phyloP scores from a whole-genome alignment of 306 rosid genomes.

The Pyrus bretschneideri region DNA sequence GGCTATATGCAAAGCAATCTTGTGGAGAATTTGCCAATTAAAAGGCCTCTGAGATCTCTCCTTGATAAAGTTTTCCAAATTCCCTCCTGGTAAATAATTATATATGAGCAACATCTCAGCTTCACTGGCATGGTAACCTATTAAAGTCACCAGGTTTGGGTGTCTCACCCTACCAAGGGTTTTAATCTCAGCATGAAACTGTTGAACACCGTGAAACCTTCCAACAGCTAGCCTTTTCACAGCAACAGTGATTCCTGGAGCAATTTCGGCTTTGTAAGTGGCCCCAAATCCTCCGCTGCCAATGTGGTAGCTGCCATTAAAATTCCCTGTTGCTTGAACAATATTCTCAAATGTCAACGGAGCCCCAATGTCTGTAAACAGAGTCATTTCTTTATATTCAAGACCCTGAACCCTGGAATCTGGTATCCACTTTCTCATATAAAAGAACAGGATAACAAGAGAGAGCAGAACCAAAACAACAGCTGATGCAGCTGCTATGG shows the following conservation, averaged over 20 bases:
- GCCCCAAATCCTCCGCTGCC: slow-evolving; percentile 35
- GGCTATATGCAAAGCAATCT: slow-evolving; percentile 32
- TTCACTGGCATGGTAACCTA: slow-evolving; percentile 37
- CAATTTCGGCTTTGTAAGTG: slow-evolving; percentile 25
- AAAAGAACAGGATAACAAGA: slow-evolving; percentile 26
- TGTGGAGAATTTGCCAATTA: slow-evolving; percentile 30
- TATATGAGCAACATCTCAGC: slow-evolving; percentile 32
- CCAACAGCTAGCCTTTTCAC: slow-evolving; percentile 34
- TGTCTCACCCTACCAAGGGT: slow-evolving; percentile 30
- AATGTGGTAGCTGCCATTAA: slow-evolving; percentile 20
- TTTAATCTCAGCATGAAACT: slow-evolving; percentile 30
- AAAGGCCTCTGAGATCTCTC: slow-evolving; percentile 18
- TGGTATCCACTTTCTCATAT: slow-evolving; percentile 35
- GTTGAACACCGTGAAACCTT: slow-evolving; percentile 28
- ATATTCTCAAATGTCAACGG: slow-evolving; percentile 26
- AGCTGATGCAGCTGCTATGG: slow-evolving; percentile 29
- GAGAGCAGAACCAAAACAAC: slow-evolving; percentile 22
- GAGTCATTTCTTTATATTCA: slow-evolving; percentile 25
- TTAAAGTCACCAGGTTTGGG: slow-evolving; percentile 28
- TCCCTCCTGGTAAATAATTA: slow-evolving; percentile 32
- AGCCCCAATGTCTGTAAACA: slow-evolving; percentile 23
- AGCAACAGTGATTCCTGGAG: slow-evolving; percentile 22
- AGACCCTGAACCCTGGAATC: slow-evolving; percentile 32
- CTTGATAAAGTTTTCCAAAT: slow-evolving; percentile 29
- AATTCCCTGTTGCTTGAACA: slow-evolving; percentile 30